Base-by-base conservation (phyloP, 805 yeast genomes). In the Ogataea philodendri region DNA sequence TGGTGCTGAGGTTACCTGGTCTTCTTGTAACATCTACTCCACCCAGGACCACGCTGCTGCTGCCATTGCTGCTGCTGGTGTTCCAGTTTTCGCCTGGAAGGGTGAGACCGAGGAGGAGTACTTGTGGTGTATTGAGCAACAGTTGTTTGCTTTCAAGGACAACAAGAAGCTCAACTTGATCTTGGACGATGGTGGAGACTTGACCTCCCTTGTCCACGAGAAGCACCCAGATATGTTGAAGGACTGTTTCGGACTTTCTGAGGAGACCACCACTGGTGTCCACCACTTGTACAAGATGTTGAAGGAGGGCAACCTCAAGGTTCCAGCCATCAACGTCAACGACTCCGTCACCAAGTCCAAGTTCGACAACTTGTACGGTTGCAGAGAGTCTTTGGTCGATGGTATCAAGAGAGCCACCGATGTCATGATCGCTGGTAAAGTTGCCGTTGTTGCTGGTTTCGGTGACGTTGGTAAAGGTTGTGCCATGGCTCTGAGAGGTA, bases 381-480 rank as follows among this genome's bases (percentile, higher is more conserved):
- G 97, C 79, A 85, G 97, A 72, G 98, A 90, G 78, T 90, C 98
- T 49, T 81, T 90, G 59, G 76, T 90, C 54, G 98, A 90, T 71
- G 98, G 98, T 76, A 90, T 90, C 69, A 90, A 90, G 83, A 87
- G 97, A 76, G 98, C 97, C 67, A 90, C 98, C 62, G 98, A 90
- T 63, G 97, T 90, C 58, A 93, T 90, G 97, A 83, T 90, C 63
- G 97, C 97, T 54, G 98, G 98, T 75, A 90, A 90, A 77, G 93
- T 86, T 63, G 95, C 97, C 46, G 94, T 90, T 58, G 97, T 90
- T 59, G 97, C 96, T 46, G 98, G 98, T 72, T 90, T 81, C 76
- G 98, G 98, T 80, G 98, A 90, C 66, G 98, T 90, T 63, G 98
- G 98, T 76, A 90, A 90, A 76, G 98, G 98, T 69, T 90, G 98